Percentiles rank a stretch among this genome's conserved stretches.
These are phyloP conservation scores for Staphylotrichum tortipilum DNA, from an alignment of 495 filamentous ascomycete genomes.

Conservation along the genomic window DNA sequence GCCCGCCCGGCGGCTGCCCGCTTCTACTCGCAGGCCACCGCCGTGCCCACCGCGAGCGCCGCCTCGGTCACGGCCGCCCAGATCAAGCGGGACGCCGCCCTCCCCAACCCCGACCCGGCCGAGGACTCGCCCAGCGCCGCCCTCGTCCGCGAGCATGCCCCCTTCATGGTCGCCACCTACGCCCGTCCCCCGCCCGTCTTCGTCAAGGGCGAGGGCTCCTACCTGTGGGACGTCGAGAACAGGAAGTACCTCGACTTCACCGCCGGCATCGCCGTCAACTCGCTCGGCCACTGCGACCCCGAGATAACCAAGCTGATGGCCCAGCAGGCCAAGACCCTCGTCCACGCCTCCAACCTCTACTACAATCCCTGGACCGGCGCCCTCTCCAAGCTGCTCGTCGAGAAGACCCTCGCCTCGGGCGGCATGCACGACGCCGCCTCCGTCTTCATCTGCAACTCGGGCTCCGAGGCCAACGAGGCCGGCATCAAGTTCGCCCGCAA, in stretches of 20 bases:
- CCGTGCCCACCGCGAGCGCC: conserved; percentile 20
- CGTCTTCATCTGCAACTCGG: conserved; percentile 91
- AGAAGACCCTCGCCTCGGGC: conserved; percentile 63
- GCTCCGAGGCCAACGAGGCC: conserved; percentile 92
- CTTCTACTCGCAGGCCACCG: conserved; percentile 23
- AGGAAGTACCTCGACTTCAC: conserved; percentile 88
- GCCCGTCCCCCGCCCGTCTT: conserved; percentile 86
- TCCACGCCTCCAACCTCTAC: conserved; percentile 92
- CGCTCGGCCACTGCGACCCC: conserved; percentile 78
- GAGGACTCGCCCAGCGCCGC: conserved; percentile 66
- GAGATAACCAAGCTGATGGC: conserved; percentile 56
- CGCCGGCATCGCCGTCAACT: conserved; percentile 90
- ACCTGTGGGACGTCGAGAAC: conserved; percentile 85
- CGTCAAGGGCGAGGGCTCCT: conserved; percentile 73
- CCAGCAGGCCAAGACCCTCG: conserved; percentile 72
- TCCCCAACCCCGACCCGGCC: conserved; percentile 72
- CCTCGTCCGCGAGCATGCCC: conserved; percentile 61
- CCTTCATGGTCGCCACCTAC: conserved; percentile 93
- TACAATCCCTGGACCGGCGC: conserved; percentile 89
- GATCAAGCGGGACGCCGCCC: conserved; percentile 50
- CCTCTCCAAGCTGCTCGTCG: conserved; percentile 76
- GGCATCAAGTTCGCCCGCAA: conserved; percentile 96
- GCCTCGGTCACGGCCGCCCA: conserved; percentile 5
- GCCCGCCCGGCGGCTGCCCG: conserved; percentile 12
- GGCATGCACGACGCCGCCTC: conserved; percentile 72